phyloP scores from a whole-genome alignment of 176 grass and related monocot genomes.

The Bolboschoenus planiculmis region DNA sequence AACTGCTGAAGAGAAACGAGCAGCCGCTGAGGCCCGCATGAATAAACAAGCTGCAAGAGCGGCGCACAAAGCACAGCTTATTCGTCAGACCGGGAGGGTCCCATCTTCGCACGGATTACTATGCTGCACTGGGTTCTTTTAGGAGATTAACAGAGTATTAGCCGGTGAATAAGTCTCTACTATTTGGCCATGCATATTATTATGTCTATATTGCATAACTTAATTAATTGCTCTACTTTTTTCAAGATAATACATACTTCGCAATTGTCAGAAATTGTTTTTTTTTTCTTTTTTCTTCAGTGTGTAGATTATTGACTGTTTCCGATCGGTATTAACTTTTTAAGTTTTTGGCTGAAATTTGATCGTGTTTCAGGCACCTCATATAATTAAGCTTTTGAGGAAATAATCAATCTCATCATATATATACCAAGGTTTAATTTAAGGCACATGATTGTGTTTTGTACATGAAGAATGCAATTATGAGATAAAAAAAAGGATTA shows the following conservation, averaged over 20 bases:
- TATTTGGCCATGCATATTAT: constrained; percentile 1
- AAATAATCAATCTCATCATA: neutral
- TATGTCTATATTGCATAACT: constrained; percentile 12
- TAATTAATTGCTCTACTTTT: neutral
- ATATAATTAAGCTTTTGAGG: neutral
- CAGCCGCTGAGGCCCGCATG: constrained; percentile 57
- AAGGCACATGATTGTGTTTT: neutral
- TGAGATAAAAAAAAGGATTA: neutral
- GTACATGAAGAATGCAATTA: neutral
- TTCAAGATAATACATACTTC: constrained; percentile 3
- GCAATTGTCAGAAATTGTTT: neutral
- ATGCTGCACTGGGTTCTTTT: constrained; percentile 58
- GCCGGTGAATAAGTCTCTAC: neutral
- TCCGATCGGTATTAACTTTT: neutral
- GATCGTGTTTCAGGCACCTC: neutral
- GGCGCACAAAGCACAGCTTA: constrained; percentile 52
- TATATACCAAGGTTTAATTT: neutral
- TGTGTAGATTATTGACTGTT: neutral
- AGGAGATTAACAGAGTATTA: constrained; percentile 12
- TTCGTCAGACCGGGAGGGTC: constrained; percentile 64
- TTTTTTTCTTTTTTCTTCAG: neutral
- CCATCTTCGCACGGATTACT: constrained; percentile 42
- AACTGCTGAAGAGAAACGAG: constrained; percentile 58
- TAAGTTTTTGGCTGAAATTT: neutral
- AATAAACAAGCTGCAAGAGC: constrained; percentile 45